Base-by-base conservation (phyloP, 192 early-diverging fungal genomes). In the Coemansia sp. region DNA sequence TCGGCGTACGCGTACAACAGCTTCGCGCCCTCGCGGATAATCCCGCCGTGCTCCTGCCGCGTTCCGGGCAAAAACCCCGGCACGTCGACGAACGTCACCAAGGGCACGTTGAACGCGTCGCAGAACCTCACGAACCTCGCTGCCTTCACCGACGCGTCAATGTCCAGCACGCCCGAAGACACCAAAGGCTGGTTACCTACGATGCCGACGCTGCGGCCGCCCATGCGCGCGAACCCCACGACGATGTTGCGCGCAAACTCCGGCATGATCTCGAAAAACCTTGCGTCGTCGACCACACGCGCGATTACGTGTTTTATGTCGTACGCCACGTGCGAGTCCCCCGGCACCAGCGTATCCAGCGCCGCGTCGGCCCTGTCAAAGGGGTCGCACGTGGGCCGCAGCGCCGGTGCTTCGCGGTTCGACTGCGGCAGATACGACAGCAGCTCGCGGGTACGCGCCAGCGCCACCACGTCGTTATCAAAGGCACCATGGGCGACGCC, bases 11-110 rank as follows among this genome's bases (percentile, higher is more conserved):
- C 95, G 60, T 95, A 96, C 23, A 98, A 73, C 8, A 98, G 81
- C 78, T 98, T 98, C 39, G 95, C 95, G 44, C 95, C 95, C 71
- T 98, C 86, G 13, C 92, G 84, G 73, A 98, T 98, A 57, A 98
- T 96, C 22, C 95, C 95, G 37, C 84, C 84, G 73, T 98, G 95
- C 72, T 98, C 95, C 76, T 98, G 95, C 15, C 83, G 81, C 37
- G 90, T 92, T 19, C 95, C 95, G 1, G 95, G 95, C 43, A 98
- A 68, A 78, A 98, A 98, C 18, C 95, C 95, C 23, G 95, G 95
- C 3, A 98, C 95, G 57, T 98, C 95, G 25, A 98, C 95, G 39
- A 98, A 82, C 12, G 95, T 95, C 24, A 98, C 52, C 19, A 98
- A 64, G 3, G 95, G 95, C 57, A 98, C 93, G 61, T 91, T 90